These are phyloP conservation scores for Trichoderma gracile DNA, from an alignment of 2,329 filamentous ascomycete genomes.

Conservation along the genomic window DNA sequence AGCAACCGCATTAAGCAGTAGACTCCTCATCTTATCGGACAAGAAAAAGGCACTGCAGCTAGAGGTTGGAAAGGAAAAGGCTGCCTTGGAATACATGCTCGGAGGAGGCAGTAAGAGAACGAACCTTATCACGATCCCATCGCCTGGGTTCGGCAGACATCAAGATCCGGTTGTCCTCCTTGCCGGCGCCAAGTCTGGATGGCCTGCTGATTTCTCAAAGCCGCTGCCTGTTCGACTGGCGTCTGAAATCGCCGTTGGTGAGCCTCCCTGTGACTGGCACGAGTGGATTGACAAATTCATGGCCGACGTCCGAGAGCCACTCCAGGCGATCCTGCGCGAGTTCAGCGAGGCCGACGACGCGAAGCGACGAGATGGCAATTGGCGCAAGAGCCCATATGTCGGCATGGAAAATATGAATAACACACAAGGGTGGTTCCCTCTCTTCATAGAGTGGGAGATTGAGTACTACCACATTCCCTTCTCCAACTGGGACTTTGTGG, in stretches of 20 bases:
- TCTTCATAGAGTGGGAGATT: slow-evolving; percentile 15
- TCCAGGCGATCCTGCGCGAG: neutral
- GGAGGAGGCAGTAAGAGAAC: neutral
- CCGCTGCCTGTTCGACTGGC: neutral
- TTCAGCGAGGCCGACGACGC: neutral
- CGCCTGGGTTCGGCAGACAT: neutral
- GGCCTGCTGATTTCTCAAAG: neutral
- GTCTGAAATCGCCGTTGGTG: neutral
- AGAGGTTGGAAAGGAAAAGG: too few species aligned
- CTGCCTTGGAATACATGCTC: too few species aligned
- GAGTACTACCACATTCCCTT: slow-evolving; percentile 12
- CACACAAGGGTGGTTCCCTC: neutral
- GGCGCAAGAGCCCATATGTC: neutral
- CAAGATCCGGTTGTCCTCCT: neutral
- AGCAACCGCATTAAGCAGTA: neutral
- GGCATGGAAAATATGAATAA: neutral
- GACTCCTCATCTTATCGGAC: neutral
- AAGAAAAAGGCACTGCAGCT: neutral
- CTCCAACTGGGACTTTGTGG: neutral
- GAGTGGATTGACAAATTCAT: neutral
- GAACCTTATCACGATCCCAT: too few species aligned
- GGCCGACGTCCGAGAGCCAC: neutral
- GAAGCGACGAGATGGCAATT: neutral
- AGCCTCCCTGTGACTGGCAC: neutral
- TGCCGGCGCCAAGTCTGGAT: neutral